Conservation (phyloP, 2,329 filamentous ascomycete species). For the Colletotrichum horii region DNA sequence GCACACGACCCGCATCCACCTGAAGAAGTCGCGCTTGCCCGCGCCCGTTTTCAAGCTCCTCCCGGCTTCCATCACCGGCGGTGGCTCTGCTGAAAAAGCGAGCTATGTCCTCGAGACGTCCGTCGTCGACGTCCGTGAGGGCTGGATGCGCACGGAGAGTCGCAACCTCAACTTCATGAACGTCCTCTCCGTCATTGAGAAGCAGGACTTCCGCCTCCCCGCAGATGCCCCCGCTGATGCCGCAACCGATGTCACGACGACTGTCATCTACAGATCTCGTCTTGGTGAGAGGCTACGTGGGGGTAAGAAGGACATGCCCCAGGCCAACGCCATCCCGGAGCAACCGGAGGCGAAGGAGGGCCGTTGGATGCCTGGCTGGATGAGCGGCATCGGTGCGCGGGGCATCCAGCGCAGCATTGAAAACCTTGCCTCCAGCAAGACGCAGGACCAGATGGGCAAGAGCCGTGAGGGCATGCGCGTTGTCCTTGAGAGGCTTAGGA, state of each 20-base stretch:
- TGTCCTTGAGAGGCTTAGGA: constrained; percentile 73
- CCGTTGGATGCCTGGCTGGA: constrained; percentile 57
- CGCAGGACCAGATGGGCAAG: constrained; percentile 78
- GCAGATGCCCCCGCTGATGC: constrained; percentile 33
- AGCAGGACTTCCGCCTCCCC: constrained; percentile 68
- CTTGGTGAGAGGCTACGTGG: constrained; percentile 72
- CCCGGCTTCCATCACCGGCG: constrained; percentile 72
- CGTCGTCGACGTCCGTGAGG: constrained; percentile 78
- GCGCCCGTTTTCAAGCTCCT: constrained; percentile 77
- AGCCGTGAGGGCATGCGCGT: constrained; percentile 84
- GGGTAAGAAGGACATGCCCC: constrained; percentile 49
- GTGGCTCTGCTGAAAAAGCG: constrained; percentile 66
- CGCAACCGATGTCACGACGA: constrained; percentile 74
- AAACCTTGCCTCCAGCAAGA: constrained; percentile 77
- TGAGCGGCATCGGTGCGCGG: constrained; percentile 67
- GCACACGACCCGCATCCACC: constrained; percentile 78
- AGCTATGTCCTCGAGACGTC: constrained; percentile 83
- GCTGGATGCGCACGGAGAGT: constrained; percentile 84
- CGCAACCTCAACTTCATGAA: constrained; percentile 84
- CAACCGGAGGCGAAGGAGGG: constrained; percentile 43
- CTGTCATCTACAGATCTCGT: constrained; percentile 73
- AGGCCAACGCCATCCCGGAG: constrained; percentile 36
- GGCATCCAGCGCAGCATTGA: constrained; percentile 83
- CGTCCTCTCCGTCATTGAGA: constrained; percentile 78
- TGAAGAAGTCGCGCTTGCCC: constrained; percentile 82